phyloP scores from a whole-genome alignment of 129 eudicot species.

The carrot (Daucus carota) region DNA sequence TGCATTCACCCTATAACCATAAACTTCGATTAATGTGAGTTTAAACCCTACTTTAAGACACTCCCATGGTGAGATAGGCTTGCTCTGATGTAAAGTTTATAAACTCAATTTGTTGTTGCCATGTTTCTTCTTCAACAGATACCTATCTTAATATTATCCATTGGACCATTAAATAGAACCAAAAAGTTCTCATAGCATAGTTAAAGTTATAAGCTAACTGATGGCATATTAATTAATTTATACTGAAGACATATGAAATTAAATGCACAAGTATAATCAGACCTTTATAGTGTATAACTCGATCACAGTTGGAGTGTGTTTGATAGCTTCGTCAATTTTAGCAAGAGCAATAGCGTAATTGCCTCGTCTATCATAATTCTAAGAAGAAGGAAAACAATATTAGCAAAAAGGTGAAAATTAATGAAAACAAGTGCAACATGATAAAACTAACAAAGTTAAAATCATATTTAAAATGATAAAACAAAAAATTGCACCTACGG shows the following conservation, averaged over 20 bases:
- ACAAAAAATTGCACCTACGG: background rate
- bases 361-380: constrained; percentile 87
- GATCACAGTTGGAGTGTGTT: constrained; percentile 92
- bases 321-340: constrained; percentile 83
- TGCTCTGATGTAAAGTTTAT: background rate
- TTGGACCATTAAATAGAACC: background rate
- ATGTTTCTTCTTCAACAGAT: background rate
- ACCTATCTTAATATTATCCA: background rate
- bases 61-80: background rate
- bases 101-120: background rate
- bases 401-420: background rate
- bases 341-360: constrained; percentile 59
- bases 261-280: constrained; percentile 8
- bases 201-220: background rate
- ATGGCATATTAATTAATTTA: background rate
- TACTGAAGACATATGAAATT: background rate
- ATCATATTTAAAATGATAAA: background rate
- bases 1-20: background rate
- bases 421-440: background rate
- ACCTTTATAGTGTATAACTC: constrained; percentile 86
- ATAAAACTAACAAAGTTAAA: background rate
- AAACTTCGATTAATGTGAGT: background rate
- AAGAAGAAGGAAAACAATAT: constrained; percentile 18
- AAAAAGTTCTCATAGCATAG: background rate
- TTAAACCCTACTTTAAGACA: background rate